phyloP scores from a whole-genome alignment of 306 rosid species.

The Mucuna pruriens region DNA sequence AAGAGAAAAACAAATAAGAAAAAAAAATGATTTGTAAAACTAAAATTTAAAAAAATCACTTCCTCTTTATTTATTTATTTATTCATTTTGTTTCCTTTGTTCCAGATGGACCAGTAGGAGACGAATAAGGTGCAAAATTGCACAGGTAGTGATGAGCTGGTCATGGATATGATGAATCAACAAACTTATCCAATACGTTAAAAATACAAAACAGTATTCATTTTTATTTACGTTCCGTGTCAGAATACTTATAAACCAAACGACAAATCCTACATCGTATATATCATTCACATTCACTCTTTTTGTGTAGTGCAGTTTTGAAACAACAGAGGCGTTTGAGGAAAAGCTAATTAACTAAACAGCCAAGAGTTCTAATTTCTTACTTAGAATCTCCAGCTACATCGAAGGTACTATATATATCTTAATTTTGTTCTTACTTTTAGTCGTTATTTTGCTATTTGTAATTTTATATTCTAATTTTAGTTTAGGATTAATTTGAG shows the following conservation, averaged over 20 bases:
- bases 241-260: neutral
- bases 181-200: neutral
- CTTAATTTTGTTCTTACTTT: neutral
- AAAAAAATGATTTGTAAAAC: too few species aligned
- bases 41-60: too few species aligned
- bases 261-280: neutral
- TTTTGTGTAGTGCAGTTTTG: neutral
- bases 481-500: neutral
- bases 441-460: neutral
- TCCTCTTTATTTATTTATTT: too few species aligned
- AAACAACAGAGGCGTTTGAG: neutral
- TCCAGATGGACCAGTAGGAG: too few species aligned
- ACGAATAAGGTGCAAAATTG: neutral
- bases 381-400: neutral
- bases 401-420: neutral
- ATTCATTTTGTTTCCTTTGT: too few species aligned
- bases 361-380: neutral
- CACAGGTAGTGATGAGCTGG: neutral
- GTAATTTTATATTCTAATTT: neutral
- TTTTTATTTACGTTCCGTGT: neutral
- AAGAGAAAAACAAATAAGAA: too few species aligned
- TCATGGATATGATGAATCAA: conserved; percentile 15
- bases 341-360: neutral
- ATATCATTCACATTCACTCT: neutral
- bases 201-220: neutral